A percentile compares a stretch with the other conserved stretches of the same genome.
phyloP scores from a whole-genome alignment of 2,329 filamentous ascomycete species.

The Keithomyces neogunnii region DNA sequence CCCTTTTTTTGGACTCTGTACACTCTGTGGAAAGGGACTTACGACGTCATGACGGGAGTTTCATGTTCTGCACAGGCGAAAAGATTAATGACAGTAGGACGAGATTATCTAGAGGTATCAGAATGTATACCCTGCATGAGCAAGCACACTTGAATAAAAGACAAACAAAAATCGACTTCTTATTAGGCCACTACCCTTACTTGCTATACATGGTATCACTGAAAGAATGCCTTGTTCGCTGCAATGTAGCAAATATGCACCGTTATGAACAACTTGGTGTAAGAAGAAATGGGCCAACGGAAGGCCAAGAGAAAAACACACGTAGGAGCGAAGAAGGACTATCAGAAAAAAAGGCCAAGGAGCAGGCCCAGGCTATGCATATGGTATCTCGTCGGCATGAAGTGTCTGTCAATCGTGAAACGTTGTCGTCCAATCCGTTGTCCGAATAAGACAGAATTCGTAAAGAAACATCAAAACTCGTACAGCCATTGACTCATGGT shows the following conservation, averaged over 20 bases:
- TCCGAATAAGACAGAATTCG: neutral
- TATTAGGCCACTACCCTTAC: neutral
- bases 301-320: neutral
- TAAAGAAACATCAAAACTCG: conserved; percentile 2
- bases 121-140: neutral
- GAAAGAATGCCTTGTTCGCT: neutral
- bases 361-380: neutral
- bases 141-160: neutral
- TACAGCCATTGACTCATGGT: conserved; percentile 5
- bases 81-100: neutral
- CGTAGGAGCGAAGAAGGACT: neutral
- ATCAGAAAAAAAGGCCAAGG: neutral
- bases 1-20: no score
- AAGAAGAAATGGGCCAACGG: neutral
- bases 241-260: neutral
- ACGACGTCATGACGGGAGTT: no score
- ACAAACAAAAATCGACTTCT: neutral
- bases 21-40: no score
- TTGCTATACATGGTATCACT: conserved; percentile 4
- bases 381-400: neutral
- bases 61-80: neutral
- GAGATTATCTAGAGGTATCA: neutral
- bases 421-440: neutral
- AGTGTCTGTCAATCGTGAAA: neutral
- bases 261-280: neutral